Evolutionary conservation across 495 filamentous ascomycete species (phyloP), one percentile per base, ranked within the genome.

Genomic region (Aspergillus asperescens): DNA sequence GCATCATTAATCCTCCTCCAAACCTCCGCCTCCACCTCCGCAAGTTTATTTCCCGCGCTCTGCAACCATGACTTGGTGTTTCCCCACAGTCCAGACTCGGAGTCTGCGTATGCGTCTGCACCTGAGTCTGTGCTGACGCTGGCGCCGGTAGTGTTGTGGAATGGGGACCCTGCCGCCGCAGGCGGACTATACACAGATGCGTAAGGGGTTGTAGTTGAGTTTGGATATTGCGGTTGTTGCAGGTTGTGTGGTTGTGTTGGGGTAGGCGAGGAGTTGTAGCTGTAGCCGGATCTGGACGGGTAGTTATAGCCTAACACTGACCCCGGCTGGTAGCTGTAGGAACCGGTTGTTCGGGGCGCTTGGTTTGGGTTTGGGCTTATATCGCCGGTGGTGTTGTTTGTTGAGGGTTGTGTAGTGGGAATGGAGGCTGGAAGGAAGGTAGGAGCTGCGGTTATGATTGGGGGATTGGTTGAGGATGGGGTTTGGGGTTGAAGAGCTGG

Each of bases 1-100:
- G 62, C 65, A 55, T 68, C 61, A 64, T 83, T 85, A 59, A 85
- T 83, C 63, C 75, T 75, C 69, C 72, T 84, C 85, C 86, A 88
- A n/a, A 87, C 78, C 70, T 83, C 81, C 52, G 74, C 80, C 68
- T 87, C 84, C 16, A 80, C 80, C 47, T 82, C 80, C 9, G 71
- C 75, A 44, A 87, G 61, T 63, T 80, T 83, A 55, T 72, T 70
- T 47, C 85, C 84, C 7, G 80, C 84, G 37, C 68, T 78, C 57
- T 77, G 73, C 40, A 80, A 73, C 79, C 81, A 82, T 54, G 77
- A 77, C 72, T 76, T 83, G 3, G 82, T 82, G 12, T 71, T 73
- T 4, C 68, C 74, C 66, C 79, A 71, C 8, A 83, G 62, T 0
- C 79, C 73, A 5, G 68, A 67, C 13, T 74, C 78, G 7, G n/a